These are phyloP conservation scores for Anisodus acutangulus DNA, from an alignment of 257 asterid genomes.

Conservation along the genomic window DNA sequence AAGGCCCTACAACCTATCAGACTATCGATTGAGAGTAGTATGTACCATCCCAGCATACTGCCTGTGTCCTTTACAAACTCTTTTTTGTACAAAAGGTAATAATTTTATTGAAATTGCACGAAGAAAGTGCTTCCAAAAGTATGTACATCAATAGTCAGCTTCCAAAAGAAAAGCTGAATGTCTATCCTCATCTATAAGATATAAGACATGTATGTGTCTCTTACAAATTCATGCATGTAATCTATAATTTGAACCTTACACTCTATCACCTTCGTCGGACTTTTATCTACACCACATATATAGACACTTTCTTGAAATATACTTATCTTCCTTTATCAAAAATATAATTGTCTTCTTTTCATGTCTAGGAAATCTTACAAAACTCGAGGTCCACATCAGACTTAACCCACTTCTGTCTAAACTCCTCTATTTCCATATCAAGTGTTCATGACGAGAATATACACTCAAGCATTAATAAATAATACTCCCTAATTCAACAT, in stretches of 20 bases:
- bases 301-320: not conserved
- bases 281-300: not conserved
- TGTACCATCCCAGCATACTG: not conserved
- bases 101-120: not conserved
- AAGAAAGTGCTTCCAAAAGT: not conserved
- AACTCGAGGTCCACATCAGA: not conserved
- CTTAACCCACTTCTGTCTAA: not conserved
- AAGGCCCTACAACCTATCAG: constrained; percentile 12
- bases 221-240: constrained; percentile 2
- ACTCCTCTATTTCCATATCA: not conserved
- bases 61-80: not conserved
- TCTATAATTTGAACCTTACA: not conserved
- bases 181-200: not conserved
- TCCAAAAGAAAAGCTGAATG: not conserved
- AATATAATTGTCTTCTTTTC: not conserved
- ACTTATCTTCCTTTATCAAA: not conserved
- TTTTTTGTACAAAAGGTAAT: not conserved
- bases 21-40: not conserved
- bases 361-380: not conserved
- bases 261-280: not conserved
- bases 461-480: not conserved
- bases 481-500: not conserved
- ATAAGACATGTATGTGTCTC: not conserved
- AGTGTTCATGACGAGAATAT: not conserved
- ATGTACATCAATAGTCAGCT: not conserved